Conservation (phyloP, 148 eudicot species). For the Linanthus parryae region DNA sequence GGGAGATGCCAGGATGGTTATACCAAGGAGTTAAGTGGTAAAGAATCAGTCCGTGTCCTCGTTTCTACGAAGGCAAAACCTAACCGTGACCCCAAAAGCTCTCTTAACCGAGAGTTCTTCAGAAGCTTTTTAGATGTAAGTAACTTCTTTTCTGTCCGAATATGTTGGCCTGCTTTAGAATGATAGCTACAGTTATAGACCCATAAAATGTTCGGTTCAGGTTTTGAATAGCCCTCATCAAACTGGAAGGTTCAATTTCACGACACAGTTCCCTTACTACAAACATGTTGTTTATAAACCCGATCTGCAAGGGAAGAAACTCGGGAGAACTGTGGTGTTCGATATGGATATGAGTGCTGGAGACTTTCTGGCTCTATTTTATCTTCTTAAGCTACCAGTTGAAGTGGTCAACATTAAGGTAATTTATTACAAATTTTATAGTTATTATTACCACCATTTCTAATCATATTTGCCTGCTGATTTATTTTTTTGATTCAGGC, state of each 20-base stretch:
- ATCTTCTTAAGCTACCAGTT: constrained; percentile 74
- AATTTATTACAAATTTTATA: no score
- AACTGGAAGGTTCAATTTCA: constrained; percentile 67
- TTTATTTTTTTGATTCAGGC: constrained; percentile 31
- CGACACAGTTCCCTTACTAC: constrained; percentile 61
- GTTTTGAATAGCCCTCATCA: constrained; percentile 57
- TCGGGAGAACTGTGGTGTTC: constrained; percentile 60
- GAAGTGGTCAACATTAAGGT: constrained; percentile 69
- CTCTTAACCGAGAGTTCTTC: constrained; percentile 45
- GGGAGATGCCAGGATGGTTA: constrained; percentile 94
- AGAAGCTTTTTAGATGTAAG: constrained; percentile 65
- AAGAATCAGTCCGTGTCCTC: constrained; percentile 50
- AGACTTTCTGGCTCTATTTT: constrained; percentile 73
- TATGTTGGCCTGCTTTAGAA: no score
- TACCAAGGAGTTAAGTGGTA: constrained; percentile 50
- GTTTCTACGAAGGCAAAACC: constrained; percentile 75
- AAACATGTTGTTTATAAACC: constrained; percentile 43
- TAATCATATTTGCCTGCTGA: background rate
- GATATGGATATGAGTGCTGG: constrained; percentile 98
- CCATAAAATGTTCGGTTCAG: constrained; percentile 35
- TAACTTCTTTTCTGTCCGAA: background rate
- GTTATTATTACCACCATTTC: no score
- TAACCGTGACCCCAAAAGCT: constrained; percentile 35
- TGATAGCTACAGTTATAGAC: no score
- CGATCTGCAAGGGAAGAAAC: constrained; percentile 29